Evolutionary conservation across 2,329 filamentous ascomycete species (phyloP).

Genomic region (Remersonia thermophila): DNA sequence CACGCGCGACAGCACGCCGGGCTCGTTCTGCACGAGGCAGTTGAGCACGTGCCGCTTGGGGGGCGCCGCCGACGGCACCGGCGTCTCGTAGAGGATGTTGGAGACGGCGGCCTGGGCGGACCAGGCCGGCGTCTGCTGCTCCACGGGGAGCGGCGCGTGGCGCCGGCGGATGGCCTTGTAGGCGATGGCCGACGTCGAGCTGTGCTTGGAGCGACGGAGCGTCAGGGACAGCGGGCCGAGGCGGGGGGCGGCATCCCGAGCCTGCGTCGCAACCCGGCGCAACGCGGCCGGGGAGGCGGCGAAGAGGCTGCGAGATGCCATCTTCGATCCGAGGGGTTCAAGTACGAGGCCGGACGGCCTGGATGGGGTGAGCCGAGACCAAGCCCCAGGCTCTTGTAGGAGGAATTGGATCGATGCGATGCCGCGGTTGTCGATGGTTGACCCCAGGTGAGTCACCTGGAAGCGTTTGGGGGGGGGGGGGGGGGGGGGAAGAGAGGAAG

Average conservation of each 20-base stretch:
- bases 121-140: slow-evolving; percentile 59
- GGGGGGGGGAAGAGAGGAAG: neutral
- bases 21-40: slow-evolving; percentile 97
- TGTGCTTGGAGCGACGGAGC: slow-evolving; percentile 35
- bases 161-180: slow-evolving; percentile 96
- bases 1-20: slow-evolving; percentile 88
- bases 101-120: slow-evolving; percentile 92
- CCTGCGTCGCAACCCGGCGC: slow-evolving; percentile 18
- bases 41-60: slow-evolving; percentile 95
- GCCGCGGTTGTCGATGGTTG: no score
- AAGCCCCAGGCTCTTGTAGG: neutral
- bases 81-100: slow-evolving; percentile 98
- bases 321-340: slow-evolving; percentile 16
- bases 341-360: slow-evolving; percentile 10
- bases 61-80: slow-evolving; percentile 66
- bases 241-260: slow-evolving; percentile 16
- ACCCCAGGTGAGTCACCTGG: neutral
- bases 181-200: slow-evolving; percentile 77
- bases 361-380: neutral
- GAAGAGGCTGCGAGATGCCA: slow-evolving; percentile 35
- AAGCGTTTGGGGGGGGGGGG: neutral
- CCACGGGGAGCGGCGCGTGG: slow-evolving; percentile 71
- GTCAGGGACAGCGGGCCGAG: slow-evolving; percentile 14
- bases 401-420: no score
- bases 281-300: slow-evolving; percentile 25